Base-by-base conservation (phyloP, 495 filamentous ascomycete genomes). In the Penicillium canescens region DNA sequence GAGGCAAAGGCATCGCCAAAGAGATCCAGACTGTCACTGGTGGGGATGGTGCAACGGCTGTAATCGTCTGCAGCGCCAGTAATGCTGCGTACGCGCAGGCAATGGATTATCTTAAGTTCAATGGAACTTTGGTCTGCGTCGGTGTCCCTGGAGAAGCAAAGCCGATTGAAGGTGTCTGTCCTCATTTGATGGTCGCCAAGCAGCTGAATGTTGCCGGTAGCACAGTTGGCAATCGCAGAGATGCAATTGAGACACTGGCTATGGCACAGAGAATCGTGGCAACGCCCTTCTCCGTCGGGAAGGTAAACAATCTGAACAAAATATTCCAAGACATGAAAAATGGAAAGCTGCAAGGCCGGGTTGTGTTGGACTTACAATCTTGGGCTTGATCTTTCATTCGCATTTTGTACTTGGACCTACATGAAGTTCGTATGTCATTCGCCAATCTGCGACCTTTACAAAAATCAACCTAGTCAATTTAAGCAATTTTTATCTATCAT, bases 71-170 rank as follows among this genome's bases (percentile, higher is more conserved):
- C 46, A 81, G 80, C 2, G 74, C 77, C 6, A 70, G 69, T 42
- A 84, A 86, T 54, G 71, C 61, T 5, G 82, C 82, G 1, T 87
- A 86, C 14, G n/a, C 33, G 52, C 68, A 78, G 39, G 71, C 73
- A 2, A 24, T 82, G 14, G 61, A 68, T 23, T 68, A 84, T 45
- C 66, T 86, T 10, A 62, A 71, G 2, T 86, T 85, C 58, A 74
- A 76, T 35, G 84, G 84, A 1, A 71, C 76, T 2, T 49, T 78
- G 14, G 63, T 86, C 3, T 84, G 82, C 54, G 79, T 86, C 7
- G 84, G 84, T 4, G 68, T 87, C 40, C 84, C 84, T 16, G 36
- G 23, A 10, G 28, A 49, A 3, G 12, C 39, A 3, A 8, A 43
- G 5, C 44, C 52, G 18, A 55, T 55, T 18, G 52, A 16, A 1